These are phyloP conservation scores for Aspergillus nomiae DNA, from an alignment of 2,329 filamentous ascomycete genomes.

Conservation along the genomic window DNA sequence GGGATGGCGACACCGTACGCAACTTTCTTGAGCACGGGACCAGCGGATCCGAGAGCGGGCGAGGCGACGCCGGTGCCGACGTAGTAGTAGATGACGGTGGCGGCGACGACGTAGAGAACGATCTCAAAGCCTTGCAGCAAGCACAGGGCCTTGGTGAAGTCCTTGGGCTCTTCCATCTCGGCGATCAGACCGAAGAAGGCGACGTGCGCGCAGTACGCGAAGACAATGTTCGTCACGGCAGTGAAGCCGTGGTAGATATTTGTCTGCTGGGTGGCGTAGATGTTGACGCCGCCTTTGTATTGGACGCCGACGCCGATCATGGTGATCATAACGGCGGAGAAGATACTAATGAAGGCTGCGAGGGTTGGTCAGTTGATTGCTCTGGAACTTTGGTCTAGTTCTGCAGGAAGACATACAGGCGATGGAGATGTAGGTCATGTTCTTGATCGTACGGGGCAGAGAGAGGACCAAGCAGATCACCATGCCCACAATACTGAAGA, in stretches of 20 bases:
- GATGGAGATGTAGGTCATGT: conserved; percentile 63
- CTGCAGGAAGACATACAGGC: conserved; percentile 44
- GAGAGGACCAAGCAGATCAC: conserved; percentile 61
- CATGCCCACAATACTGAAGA: conserved; percentile 62
- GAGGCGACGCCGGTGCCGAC: conserved; percentile 63
- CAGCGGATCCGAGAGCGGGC: conserved; percentile 67
- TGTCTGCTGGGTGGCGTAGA: conserved; percentile 42
- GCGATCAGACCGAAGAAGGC: conserved; percentile 68
- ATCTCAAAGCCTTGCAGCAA: conserved; percentile 62
- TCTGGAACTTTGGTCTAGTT: background rate
- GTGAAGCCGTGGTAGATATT: conserved; percentile 59
- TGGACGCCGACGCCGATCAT: conserved; percentile 66
- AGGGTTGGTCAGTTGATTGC: background rate
- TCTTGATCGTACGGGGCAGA: conserved; percentile 63
- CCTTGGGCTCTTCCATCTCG: conserved; percentile 63
- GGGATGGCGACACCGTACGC: conserved; percentile 70
- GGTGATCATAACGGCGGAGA: conserved; percentile 66
- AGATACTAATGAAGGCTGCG: conserved; percentile 63
- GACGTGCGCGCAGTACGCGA: conserved; percentile 70
- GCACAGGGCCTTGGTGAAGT: conserved; percentile 64
- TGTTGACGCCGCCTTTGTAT: conserved; percentile 40
- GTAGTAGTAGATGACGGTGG: conserved; percentile 69
- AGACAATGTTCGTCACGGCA: conserved; percentile 68
- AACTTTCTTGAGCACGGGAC: conserved; percentile 58
- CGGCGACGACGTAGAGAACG: conserved; percentile 64